phyloP scores from a whole-genome alignment of 1,139 yeast genomes.

The Komagataea norvegica region DNA sequence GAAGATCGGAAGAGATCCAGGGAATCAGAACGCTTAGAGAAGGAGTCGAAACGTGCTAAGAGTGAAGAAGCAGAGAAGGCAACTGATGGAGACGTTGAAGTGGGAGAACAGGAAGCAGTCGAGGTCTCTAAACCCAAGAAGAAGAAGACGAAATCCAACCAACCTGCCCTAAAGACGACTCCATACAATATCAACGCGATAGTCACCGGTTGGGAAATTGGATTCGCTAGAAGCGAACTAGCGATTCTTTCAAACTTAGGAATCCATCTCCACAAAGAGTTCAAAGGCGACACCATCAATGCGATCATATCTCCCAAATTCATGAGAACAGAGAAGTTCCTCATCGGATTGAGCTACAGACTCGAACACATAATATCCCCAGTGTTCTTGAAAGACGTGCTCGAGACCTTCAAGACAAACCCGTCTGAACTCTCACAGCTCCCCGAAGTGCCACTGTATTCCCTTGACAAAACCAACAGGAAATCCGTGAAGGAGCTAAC shows the following conservation, averaged over 20 bases:
- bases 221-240: slow-evolving; percentile 37
- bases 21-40: slow-evolving; percentile 20
- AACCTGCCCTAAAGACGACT: slow-evolving; percentile 2
- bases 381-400: slow-evolving; percentile 34
- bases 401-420: slow-evolving; percentile 30
- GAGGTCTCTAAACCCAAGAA: slow-evolving; percentile 4
- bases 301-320: slow-evolving; percentile 73
- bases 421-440: slow-evolving; percentile 27
- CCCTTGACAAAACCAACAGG: slow-evolving; percentile 31
- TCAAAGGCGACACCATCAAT: slow-evolving; percentile 38
- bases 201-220: slow-evolving; percentile 60
- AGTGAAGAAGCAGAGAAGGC: too few species aligned
- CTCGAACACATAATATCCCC: slow-evolving; percentile 31
- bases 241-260: slow-evolving; percentile 35
- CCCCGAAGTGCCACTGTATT: slow-evolving; percentile 30
- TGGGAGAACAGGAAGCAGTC: slow-evolving; percentile 15
- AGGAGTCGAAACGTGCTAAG: slow-evolving; percentile 16
- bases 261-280: slow-evolving; percentile 39
- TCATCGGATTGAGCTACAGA: slow-evolving; percentile 35
- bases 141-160: slow-evolving; percentile 8
- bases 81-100: slow-evolving; percentile 12
- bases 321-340: slow-evolving; percentile 80
- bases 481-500: slow-evolving; percentile 29
- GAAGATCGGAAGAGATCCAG: slow-evolving; percentile 27
- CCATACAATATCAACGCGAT: slow-evolving; percentile 43